Conservation (phyloP, 1,139 yeast species). For the Blastobotrys aristatus region DNA sequence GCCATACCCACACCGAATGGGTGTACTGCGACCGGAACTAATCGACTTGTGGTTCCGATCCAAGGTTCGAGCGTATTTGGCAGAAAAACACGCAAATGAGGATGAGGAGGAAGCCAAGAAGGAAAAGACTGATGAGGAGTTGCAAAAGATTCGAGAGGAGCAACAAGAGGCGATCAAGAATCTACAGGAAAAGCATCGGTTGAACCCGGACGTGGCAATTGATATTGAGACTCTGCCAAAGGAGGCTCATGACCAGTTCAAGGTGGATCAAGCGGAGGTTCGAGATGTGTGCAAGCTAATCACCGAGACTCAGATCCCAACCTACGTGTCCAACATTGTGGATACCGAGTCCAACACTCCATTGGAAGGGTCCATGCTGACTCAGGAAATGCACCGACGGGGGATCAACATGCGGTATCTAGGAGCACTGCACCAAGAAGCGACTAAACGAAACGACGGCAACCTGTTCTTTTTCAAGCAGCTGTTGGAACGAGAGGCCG, state of each 20-base stretch:
- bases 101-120: constrained; percentile 43
- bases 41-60: constrained; percentile 85
- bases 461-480: constrained; percentile 39
- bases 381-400: constrained; percentile 60
- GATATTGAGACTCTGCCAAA: constrained; percentile 35
- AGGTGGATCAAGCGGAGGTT: constrained; percentile 56
- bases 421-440: constrained; percentile 41
- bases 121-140: constrained; percentile 43
- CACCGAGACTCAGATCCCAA: constrained; percentile 54
- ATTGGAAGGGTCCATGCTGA: constrained; percentile 73
- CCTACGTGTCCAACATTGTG: constrained; percentile 52
- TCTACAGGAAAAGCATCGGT: constrained; percentile 51
- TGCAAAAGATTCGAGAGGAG: constrained; percentile 21
- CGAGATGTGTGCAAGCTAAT: constrained; percentile 65
- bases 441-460: constrained; percentile 15
- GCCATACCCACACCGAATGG: constrained; percentile 76
- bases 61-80: constrained; percentile 51
- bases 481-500: constrained; percentile 60
- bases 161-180: constrained; percentile 42
- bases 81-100: constrained; percentile 22
- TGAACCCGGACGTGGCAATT: constrained; percentile 79
- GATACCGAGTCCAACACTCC: constrained; percentile 55
- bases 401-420: constrained; percentile 91
- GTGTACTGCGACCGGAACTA: constrained; percentile 79
- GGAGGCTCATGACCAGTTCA: constrained; percentile 40